Evolutionary conservation across 768 basidiomycete genomes (phyloP).

Genomic region (Amanita inopinata): DNA sequence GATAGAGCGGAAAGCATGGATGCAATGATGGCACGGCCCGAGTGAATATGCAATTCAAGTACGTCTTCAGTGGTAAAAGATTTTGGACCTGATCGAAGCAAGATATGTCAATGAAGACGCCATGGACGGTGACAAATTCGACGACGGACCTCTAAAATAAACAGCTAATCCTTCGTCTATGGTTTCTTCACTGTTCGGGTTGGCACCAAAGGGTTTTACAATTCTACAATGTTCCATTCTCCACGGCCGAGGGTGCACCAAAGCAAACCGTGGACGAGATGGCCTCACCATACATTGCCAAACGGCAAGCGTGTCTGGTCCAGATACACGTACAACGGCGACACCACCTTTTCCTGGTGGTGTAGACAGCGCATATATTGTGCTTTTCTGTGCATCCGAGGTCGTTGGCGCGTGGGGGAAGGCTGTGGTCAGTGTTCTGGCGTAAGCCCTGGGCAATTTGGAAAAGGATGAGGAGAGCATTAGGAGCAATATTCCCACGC

Average conservation of each 20-base stretch:
- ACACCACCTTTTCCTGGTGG: conserved; percentile 82
- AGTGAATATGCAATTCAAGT: conserved; percentile 81
- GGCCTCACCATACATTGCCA: conserved; percentile 49
- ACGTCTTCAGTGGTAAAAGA: conserved; percentile 82
- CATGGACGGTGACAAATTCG: background rate
- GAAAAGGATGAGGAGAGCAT: background rate
- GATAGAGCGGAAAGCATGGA: conserved; percentile 60
- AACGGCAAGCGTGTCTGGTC: conserved; percentile 57
- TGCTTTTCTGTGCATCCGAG: conserved; percentile 50
- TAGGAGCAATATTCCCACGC: background rate
- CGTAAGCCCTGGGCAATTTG: background rate
- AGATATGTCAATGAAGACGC: conserved; percentile 1
- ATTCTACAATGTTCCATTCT: conserved; percentile 63
- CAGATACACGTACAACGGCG: conserved; percentile 75
- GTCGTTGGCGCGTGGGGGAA: conserved; percentile 13
- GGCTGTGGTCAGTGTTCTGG: background rate
- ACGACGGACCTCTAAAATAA: conserved; percentile 61
- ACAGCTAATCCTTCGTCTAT: conserved; percentile 78
- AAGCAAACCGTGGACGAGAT: conserved; percentile 3
- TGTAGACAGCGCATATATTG: conserved; percentile 84
- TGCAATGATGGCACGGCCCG: conserved; percentile 70
- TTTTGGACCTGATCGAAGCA: conserved; percentile 42
- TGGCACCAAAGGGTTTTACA: conserved; percentile 37
- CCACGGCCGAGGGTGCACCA: conserved; percentile 32
- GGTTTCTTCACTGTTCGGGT: conserved; percentile 34